phyloP scores from a whole-genome alignment of 2,329 filamentous ascomycete species.

The Verticillium albo-atrum region DNA sequence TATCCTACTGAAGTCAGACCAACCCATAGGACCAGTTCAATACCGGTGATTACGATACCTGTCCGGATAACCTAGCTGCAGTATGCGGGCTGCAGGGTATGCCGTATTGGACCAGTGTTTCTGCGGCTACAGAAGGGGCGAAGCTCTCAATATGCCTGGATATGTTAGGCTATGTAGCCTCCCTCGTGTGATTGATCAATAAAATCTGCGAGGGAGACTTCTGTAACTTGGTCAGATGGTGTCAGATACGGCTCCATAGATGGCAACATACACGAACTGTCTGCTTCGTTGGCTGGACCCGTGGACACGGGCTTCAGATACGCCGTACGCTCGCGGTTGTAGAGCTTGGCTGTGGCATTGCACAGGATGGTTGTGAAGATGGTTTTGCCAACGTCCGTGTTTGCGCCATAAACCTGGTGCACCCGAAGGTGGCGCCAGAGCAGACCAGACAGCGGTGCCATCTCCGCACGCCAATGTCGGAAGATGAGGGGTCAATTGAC shows the following conservation, averaged over 20 bases:
- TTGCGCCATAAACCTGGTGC: slow-evolving; percentile 77
- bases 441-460: slow-evolving; percentile 50
- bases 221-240: background rate
- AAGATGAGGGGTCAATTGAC: background rate
- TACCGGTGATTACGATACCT: slow-evolving; percentile 22
- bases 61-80: slow-evolving; percentile 50
- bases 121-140: slow-evolving; percentile 40
- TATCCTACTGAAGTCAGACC: slow-evolving; percentile 28
- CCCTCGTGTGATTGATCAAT: background rate
- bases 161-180: background rate
- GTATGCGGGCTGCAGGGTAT: slow-evolving; percentile 75
- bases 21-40: background rate
- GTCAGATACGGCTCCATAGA: background rate
- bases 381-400: slow-evolving; percentile 83
- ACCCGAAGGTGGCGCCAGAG: slow-evolving; percentile 65
- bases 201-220: background rate
- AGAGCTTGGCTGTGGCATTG: slow-evolving; percentile 49
- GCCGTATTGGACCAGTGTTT: slow-evolving; percentile 67
- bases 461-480: slow-evolving; percentile 12
- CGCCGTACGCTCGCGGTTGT: slow-evolving; percentile 42
- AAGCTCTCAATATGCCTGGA: slow-evolving; percentile 59
- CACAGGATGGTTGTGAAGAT: slow-evolving; percentile 71
- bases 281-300: slow-evolving; percentile 63
- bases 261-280: slow-evolving; percentile 53
- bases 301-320: slow-evolving; percentile 84